A percentile compares a stretch with the other conserved stretches of the same genome.
Evolutionary conservation across 352 stramenopile genomes (phyloP).

Genomic region (Phytophthora citrophthora): DNA sequence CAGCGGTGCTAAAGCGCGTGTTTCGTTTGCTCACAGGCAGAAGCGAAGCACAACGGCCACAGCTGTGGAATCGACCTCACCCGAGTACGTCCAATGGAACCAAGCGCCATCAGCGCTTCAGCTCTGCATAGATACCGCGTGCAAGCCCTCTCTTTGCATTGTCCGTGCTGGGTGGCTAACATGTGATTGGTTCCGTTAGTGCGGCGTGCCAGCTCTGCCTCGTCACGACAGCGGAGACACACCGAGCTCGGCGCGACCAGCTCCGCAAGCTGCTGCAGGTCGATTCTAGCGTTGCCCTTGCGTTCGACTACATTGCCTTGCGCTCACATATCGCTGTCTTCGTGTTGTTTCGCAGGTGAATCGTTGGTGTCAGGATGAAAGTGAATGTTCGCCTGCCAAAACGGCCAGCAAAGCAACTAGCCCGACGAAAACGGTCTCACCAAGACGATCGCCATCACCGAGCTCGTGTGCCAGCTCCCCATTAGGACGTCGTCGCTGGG

Average conservation of each 20-base stretch:
- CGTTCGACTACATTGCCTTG: not conserved
- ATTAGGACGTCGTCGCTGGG: not conserved
- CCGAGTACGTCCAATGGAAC: constrained; percentile 11
- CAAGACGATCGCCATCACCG: constrained; percentile 5
- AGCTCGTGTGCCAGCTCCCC: constrained; percentile 16
- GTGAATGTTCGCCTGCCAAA: not conserved
- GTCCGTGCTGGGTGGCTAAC: constrained; percentile 23
- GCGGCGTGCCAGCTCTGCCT: constrained; percentile 31
- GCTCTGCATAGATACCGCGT: constrained; percentile 27
- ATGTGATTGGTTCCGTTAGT: constrained; percentile 26
- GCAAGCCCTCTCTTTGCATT: constrained; percentile 16
- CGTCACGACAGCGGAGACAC: constrained; percentile 38
- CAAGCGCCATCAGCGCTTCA: constrained; percentile 7
- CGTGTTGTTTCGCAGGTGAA: constrained; percentile 15
- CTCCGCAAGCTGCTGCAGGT: constrained; percentile 32
- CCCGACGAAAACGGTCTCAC: not conserved
- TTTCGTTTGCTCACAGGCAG: constrained; percentile 26
- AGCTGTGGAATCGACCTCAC: not conserved
- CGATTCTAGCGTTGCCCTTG: not conserved
- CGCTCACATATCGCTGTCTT: constrained; percentile 4
- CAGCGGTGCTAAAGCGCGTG: constrained; percentile 11
- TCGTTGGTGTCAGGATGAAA: constrained; percentile 8
- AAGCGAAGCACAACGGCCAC: constrained; percentile 25
- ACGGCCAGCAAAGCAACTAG: constrained; percentile 1
- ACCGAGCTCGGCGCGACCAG: constrained; percentile 44